A percentile compares a stretch with the other conserved stretches of the same genome.
These are phyloP conservation scores for Penicillium paneum DNA, from an alignment of 2,329 filamentous ascomycete genomes.

Conservation along the genomic window DNA sequence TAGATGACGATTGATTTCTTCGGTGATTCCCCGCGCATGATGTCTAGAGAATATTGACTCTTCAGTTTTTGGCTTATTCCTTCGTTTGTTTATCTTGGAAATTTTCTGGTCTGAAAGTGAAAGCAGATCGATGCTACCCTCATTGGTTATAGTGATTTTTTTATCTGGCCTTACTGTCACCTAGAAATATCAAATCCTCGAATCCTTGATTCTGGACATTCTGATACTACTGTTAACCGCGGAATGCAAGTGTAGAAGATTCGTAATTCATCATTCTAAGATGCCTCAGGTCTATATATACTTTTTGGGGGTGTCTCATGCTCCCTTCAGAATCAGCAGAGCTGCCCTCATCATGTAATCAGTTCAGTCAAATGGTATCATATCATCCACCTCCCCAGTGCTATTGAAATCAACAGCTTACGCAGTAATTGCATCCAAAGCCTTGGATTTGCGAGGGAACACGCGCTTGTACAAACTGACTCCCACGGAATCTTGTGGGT, in stretches of 20 bases:
- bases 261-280: slow-evolving; percentile 32
- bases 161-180: not conserved
- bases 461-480: slow-evolving; percentile 85
- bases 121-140: not conserved
- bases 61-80: slow-evolving; percentile 9
- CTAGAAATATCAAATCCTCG: not conserved
- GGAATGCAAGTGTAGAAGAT: slow-evolving; percentile 14
- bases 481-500: slow-evolving; percentile 89
- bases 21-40: slow-evolving; percentile 24
- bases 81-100: slow-evolving; percentile 3
- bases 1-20: slow-evolving; percentile 36
- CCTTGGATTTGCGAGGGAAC: slow-evolving; percentile 67
- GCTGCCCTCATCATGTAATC: slow-evolving; percentile 13
- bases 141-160: not conserved
- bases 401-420: slow-evolving; percentile 10
- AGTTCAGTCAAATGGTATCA: slow-evolving; percentile 30
- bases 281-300: slow-evolving; percentile 28
- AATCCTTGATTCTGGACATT: not conserved
- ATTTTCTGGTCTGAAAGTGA: slow-evolving; percentile 6
- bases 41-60: slow-evolving; percentile 16
- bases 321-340: slow-evolving; percentile 1
- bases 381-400: slow-evolving; percentile 23
- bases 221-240: not conserved
- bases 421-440: slow-evolving; percentile 40
- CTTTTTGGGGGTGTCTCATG: slow-evolving; percentile 24